Conservation (phyloP, 75 land plant genomes). For the Pseudotsuga menziesii region DNA sequence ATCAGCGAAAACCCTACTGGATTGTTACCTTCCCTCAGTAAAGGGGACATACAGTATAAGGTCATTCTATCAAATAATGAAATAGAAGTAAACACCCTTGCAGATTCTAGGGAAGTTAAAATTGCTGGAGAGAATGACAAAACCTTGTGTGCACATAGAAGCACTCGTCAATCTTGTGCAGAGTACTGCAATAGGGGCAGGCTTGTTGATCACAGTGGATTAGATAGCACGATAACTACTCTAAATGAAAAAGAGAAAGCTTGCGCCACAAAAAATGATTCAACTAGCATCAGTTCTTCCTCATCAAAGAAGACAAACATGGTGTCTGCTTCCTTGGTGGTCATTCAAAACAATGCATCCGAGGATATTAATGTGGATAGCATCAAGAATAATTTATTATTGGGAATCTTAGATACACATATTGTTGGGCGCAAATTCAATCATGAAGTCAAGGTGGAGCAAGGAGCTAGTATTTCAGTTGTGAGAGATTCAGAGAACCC, state of each 20-base stretch:
- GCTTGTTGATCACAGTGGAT: background rate
- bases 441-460: conserved; percentile 28
- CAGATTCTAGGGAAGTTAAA: conserved; percentile 1
- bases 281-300: background rate
- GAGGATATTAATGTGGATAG: background rate
- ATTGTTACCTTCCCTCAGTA: background rate
- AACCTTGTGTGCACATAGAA: conserved; percentile 2
- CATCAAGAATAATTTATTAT: background rate
- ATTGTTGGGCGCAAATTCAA: conserved; percentile 79
- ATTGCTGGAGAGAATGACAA: background rate
- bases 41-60: background rate
- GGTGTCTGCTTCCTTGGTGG: background rate
- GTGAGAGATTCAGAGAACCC: conserved; percentile 61
- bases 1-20: background rate
- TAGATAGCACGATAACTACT: background rate
- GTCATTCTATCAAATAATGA: background rate
- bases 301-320: background rate
- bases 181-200: background rate
- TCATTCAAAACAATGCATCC: too few relatives aligned
- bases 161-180: background rate
- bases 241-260: conserved; percentile 1
- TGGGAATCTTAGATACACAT: conserved; percentile 35
- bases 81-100: background rate
- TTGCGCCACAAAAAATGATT: background rate
- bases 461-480: conserved; percentile 36